Evolutionary conservation across 148 eudicot genomes (phyloP), one percentile per base, ranked within the genome.

Genomic region (Pharnaceum exiguum): DNA sequence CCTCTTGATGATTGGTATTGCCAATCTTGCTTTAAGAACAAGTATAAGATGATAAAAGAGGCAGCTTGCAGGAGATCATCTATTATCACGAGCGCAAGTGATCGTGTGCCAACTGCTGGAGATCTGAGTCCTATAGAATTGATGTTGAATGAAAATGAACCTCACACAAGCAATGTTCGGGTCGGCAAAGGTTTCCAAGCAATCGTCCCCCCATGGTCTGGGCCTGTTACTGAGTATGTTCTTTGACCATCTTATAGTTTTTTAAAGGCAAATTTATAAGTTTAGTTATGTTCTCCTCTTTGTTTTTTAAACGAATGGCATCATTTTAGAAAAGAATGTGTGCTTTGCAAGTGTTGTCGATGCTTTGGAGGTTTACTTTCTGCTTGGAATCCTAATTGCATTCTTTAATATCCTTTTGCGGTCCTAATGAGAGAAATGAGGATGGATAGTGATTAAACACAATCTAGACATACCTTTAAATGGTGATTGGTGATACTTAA

Each of bases 151-250:
- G 85, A 79, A 49, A 56, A 55, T 22, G 77, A 65, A 62, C 84
- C 84, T 4, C 76, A 81, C 63, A 64, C 63, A 48, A 57, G 82
- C 12, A 49, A 65, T 39, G 95, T 85, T 62, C 82, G 98, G 48
- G 75, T 93, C 69, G 96, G 98, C 61, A 75, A 68, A 74, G 76
- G 77, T 60, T 93, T 81, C 66, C 98, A 93, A 83, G 96, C 95
- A 28, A 69, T 67, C 29, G 80, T 93, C 65, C 96, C 96, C 58
- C 76, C 76, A 53, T 93, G 98, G 96, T 59, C 72, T 43, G 90
- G 88, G 55, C 90, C 90, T 40, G 46, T 59, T 19, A 45, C 65
- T 8, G 63, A 62, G 98, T 93, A 85, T 53, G 96, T 76, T 66
- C 56, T 55, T n/a, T n/a, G 24, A 31, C 29, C 53, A 50, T 45